Evolutionary conservation across 1,139 yeast species (phyloP).

Genomic region (Yamadazyma mexicana): DNA sequence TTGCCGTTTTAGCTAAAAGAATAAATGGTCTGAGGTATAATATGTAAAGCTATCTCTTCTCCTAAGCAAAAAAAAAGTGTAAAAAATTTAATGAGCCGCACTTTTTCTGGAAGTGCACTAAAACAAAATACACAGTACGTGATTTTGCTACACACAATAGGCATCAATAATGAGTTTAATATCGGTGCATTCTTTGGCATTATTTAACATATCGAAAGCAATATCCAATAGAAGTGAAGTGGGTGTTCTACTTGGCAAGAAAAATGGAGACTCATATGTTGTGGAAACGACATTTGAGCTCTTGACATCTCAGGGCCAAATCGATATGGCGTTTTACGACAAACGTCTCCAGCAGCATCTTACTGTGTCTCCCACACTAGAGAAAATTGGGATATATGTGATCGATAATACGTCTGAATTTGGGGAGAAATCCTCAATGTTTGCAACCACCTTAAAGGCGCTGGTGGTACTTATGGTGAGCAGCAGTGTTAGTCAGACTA

Average conservation of each 20-base stretch:
- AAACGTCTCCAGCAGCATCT: slow-evolving; percentile 28
- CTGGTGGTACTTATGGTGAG: slow-evolving; percentile 5
- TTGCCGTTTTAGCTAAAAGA: neutral
- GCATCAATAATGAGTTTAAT: neutral
- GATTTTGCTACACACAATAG: neutral
- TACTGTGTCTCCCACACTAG: slow-evolving; percentile 26
- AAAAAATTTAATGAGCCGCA: slow-evolving; percentile 15
- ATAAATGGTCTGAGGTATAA: neutral
- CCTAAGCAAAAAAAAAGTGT: slow-evolving; percentile 8
- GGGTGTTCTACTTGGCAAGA: slow-evolving; percentile 32
- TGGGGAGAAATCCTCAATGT: slow-evolving; percentile 5
- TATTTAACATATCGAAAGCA: slow-evolving; percentile 25
- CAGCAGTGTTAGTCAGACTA: neutral
- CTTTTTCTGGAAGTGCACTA: slow-evolving; percentile 4
- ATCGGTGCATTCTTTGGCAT: slow-evolving; percentile 25
- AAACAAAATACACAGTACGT: neutral
- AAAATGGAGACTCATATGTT: neutral
- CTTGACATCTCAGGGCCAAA: slow-evolving; percentile 6
- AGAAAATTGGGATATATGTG: slow-evolving; percentile 32
- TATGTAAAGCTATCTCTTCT: slow-evolving; percentile 12
- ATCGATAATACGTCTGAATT: slow-evolving; percentile 7
- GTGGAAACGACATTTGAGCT: slow-evolving; percentile 7
- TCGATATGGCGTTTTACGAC: slow-evolving; percentile 26
- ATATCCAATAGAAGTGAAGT: slow-evolving; percentile 9
- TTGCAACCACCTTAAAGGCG: slow-evolving; percentile 9